Evolutionary conservation across 768 basidiomycete genomes (phyloP).

Genomic region (Mycena galopus): DNA sequence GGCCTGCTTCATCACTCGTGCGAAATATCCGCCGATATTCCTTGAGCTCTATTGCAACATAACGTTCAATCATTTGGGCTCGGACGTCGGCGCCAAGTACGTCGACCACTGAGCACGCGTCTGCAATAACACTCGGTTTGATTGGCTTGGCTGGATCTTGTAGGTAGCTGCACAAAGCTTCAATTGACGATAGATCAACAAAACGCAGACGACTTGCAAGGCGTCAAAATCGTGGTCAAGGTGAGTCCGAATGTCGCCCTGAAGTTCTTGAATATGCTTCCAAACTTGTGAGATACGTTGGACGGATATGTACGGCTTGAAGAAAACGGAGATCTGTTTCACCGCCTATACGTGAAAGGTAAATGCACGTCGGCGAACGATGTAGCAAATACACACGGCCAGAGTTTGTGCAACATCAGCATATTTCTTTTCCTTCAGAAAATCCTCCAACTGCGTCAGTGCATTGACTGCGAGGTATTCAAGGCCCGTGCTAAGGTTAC

Average conservation of each 20-base stretch:
- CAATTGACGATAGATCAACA: not conserved
- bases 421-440: conserved; percentile 84
- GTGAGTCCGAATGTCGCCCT: conserved; percentile 83
- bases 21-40: conserved; percentile 98
- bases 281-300: conserved; percentile 83
- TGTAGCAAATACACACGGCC: conserved; percentile 56
- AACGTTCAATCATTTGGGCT: conserved; percentile 85
- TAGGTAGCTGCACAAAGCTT: conserved; percentile 72
- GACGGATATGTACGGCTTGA: conserved; percentile 84
- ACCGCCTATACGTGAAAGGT: conserved; percentile 70
- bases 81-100: conserved; percentile 90
- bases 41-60: conserved; percentile 89
- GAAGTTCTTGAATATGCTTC: conserved; percentile 84
- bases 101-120: conserved; percentile 92
- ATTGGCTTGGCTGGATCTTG: conserved; percentile 80
- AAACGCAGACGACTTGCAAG: conserved; percentile 71
- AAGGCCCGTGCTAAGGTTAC: not conserved
- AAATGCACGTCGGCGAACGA: not conserved
- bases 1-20: conserved; percentile 93
- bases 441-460: conserved; percentile 82
- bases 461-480: conserved; percentile 74
- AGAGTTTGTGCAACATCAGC: conserved; percentile 87
- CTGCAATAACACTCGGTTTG: conserved; percentile 74
- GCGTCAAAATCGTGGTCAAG: conserved; percentile 93
- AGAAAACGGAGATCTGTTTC: conserved; percentile 84